Percentiles rank a stretch among this genome's conserved stretches.
These are phyloP conservation scores for Umbelopsis sp. DNA, from an alignment of 192 early-diverging fungal species.

Conservation along the genomic window DNA sequence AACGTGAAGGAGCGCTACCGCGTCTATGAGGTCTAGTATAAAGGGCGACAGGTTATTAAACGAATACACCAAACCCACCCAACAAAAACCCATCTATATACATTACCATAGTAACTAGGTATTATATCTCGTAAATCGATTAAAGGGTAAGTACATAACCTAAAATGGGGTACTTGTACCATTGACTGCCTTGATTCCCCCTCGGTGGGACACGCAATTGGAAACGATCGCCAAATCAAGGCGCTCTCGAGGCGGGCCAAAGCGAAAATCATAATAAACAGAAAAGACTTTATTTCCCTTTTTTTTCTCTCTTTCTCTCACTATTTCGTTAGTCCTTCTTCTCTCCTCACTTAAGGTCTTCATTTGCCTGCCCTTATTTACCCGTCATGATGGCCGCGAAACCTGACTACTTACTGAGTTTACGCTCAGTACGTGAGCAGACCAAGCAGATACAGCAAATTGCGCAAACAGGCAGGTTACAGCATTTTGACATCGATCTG, in stretches of 20 bases:
- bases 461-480: conserved; percentile 52
- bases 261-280: conserved; percentile 9
- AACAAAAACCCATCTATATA: too few relatives aligned
- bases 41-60: too few relatives aligned
- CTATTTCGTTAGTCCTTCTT: neutral
- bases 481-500: conserved; percentile 77
- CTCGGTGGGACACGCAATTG: neutral
- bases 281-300: neutral
- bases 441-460: conserved; percentile 62
- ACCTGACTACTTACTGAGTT: conserved; percentile 56
- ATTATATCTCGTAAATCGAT: too few relatives aligned
- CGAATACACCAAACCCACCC: too few relatives aligned
- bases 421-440: conserved; percentile 76
- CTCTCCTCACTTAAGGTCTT: neutral
- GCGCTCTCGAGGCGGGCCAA: conserved; percentile 17
- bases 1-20: too few relatives aligned
- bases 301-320: neutral
- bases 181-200: too few relatives aligned
- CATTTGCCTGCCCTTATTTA: too few relatives aligned
- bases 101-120: too few relatives aligned
- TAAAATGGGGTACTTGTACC: too few relatives aligned
- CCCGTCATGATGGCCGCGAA: neutral
- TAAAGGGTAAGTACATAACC: too few relatives aligned
- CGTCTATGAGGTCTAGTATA: too few relatives aligned
- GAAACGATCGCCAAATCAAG: conserved; percentile 13